Evolutionary conservation across 176 grass and related monocot genomes (phyloP).

Genomic region (Carex littledalei): DNA sequence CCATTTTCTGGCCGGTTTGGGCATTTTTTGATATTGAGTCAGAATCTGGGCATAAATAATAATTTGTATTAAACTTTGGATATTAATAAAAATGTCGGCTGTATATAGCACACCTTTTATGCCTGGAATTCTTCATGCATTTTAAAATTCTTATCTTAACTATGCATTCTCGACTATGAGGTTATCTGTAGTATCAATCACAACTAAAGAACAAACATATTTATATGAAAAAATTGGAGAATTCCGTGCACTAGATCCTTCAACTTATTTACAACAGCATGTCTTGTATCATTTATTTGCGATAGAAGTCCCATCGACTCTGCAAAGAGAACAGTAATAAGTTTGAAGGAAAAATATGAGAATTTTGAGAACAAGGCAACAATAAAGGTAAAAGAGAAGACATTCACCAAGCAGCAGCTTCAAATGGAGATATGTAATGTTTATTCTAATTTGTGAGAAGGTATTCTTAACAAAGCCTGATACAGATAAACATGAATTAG

Average conservation of each 20-base stretch:
- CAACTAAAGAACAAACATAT: not conserved
- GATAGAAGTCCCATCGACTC: conserved; percentile 34
- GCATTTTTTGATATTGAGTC: too few species aligned
- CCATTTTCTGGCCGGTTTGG: too few species aligned
- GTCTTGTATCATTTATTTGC: conserved; percentile 33
- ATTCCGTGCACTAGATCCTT: conserved; percentile 22
- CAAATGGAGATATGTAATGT: conserved; percentile 50
- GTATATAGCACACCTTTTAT: not conserved
- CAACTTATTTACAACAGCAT: conserved; percentile 32
- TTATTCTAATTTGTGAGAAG: conserved; percentile 40
- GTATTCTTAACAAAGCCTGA: conserved; percentile 34
- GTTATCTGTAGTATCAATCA: not conserved
- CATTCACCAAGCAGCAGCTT: conserved; percentile 58
- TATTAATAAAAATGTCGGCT: too few species aligned
- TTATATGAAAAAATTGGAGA: conserved; percentile 24
- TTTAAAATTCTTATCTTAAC: not conserved
- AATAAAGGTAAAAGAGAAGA: not conserved
- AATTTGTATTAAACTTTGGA: too few species aligned
- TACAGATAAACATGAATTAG: conserved; percentile 25
- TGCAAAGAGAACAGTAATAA: conserved; percentile 25
- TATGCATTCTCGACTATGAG: not conserved
- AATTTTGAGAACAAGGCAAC: not conserved
- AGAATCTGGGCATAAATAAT: too few species aligned
- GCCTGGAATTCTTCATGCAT: not conserved
- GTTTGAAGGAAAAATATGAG: not conserved